These are phyloP conservation scores for Russula ochroleuca DNA, from an alignment of 768 basidiomycete genomes.

Conservation along the genomic window DNA sequence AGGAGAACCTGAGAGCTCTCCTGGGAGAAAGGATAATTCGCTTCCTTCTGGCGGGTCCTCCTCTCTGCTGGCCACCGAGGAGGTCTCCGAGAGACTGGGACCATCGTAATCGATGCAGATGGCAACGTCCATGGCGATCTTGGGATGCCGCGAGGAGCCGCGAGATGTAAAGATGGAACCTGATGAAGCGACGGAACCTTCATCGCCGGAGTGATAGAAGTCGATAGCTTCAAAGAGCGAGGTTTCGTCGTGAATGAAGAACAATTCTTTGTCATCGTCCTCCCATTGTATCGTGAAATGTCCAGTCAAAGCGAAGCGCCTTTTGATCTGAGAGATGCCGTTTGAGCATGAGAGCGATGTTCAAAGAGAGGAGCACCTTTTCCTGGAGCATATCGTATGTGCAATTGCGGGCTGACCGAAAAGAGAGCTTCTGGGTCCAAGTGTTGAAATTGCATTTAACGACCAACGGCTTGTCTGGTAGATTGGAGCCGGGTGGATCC, in stretches of 20 bases:
- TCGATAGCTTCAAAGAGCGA: constrained; percentile 84
- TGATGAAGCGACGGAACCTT: constrained; percentile 63
- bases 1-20: constrained; percentile 40
- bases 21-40: constrained; percentile 50
- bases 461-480: constrained; percentile 70
- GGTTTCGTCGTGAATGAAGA: constrained; percentile 59
- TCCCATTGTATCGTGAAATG: constrained; percentile 75
- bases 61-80: constrained; percentile 73
- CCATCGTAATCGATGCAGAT: constrained; percentile 88
- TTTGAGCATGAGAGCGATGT: constrained; percentile 17
- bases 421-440: constrained; percentile 71
- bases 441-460: constrained; percentile 82
- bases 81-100: constrained; percentile 84
- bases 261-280: constrained; percentile 83
- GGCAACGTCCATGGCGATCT: constrained; percentile 71
- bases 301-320: constrained; percentile 72
- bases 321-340: constrained; percentile 58
- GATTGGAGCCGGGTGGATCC: not conserved
- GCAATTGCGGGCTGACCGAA: constrained; percentile 74
- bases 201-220: constrained; percentile 78
- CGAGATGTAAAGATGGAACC: constrained; percentile 66
- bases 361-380: constrained; percentile 45
- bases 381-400: constrained; percentile 66
- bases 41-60: constrained; percentile 63
- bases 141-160: constrained; percentile 54